Evolutionary conservation across 2,329 filamentous ascomycete species (phyloP).

Genomic region (Pezicula radicicola): DNA sequence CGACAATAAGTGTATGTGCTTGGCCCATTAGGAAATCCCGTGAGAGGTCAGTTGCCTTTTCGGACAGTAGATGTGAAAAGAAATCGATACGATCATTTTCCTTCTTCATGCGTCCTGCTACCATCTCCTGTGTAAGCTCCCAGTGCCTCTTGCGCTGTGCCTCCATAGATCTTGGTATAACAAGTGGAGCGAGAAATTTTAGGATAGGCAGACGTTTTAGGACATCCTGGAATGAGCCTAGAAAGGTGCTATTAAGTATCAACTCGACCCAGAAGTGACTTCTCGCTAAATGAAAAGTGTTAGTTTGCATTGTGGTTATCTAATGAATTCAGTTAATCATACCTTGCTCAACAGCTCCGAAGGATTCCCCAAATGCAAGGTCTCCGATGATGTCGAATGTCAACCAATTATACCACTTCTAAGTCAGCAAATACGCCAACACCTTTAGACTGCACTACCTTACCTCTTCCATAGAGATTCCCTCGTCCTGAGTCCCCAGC

Average conservation of each 20-base stretch:
- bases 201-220: not conserved
- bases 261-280: not conserved
- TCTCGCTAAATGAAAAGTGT: not conserved
- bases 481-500: not conserved
- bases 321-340: not conserved
- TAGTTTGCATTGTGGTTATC: not conserved
- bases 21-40: not conserved
- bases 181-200: not conserved
- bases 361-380: constrained; percentile 35
- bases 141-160: not conserved
- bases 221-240: not conserved
- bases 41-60: not conserved
- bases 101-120: not conserved
- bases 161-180: not conserved
- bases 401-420: not conserved
- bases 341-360: constrained; percentile 15
- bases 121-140: not conserved
- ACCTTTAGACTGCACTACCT: not conserved
- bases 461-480: not conserved
- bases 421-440: not conserved
- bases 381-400: constrained; percentile 39
- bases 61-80: not conserved
- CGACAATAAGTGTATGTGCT: constrained; percentile 22
- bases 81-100: not conserved
- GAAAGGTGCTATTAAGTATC: not conserved